These are phyloP conservation scores for Mercurialis annua DNA, from an alignment of 345 rosid species.

Conservation along the genomic window DNA sequence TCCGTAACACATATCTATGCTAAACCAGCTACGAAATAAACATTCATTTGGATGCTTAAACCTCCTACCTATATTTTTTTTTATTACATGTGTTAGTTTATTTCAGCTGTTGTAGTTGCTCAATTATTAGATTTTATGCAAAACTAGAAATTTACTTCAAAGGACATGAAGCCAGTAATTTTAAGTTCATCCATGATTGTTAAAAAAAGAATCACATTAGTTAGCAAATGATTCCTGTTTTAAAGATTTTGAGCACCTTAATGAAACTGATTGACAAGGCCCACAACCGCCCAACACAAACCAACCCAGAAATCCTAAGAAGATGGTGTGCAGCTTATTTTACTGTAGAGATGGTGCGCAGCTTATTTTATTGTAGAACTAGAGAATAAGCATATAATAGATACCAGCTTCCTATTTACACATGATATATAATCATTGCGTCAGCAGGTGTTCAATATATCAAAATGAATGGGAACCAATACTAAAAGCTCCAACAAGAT, in stretches of 20 bases:
- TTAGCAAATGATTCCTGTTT: background rate
- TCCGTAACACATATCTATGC: background rate
- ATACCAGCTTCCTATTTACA: background rate
- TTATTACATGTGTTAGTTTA: background rate
- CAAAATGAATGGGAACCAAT: background rate
- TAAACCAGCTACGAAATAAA: background rate
- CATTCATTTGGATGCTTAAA: background rate
- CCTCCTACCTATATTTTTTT: background rate
- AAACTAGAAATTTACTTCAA: constrained; percentile 6
- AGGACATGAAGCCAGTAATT: background rate
- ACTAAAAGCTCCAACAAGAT: background rate
- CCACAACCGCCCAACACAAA: background rate
- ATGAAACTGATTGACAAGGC: background rate
- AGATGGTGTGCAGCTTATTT: background rate
- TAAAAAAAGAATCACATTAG: background rate
- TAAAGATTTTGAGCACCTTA: background rate
- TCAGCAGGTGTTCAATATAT: background rate
- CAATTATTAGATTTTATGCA: background rate
- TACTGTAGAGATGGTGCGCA: background rate
- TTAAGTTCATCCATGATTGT: background rate
- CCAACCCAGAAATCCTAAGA: background rate
- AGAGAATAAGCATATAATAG: background rate
- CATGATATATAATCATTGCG: background rate
- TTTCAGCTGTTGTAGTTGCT: background rate
- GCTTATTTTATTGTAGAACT: background rate